Evolutionary conservation across 1,139 yeast genomes (phyloP), one percentile per base, ranked within the genome.

Genomic region (Zygoascus meyerae): DNA sequence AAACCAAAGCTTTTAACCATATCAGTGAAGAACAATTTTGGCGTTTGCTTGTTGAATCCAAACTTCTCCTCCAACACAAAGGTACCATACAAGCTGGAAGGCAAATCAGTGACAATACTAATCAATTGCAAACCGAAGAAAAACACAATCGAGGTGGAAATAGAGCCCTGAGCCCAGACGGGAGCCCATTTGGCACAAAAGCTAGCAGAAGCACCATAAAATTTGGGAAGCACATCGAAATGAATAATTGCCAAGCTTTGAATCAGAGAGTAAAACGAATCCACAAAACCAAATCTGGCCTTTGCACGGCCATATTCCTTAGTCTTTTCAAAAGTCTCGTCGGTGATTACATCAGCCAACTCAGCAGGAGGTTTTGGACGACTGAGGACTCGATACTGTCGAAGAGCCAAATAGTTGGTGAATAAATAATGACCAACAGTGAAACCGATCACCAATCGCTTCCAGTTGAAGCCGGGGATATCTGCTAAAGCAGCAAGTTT

Each of bases 41-140:
- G 53, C 0, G 97, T 92, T 58, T 79, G 74, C 65, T 92, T 92
- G 69, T 92, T 92, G 72, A 92, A 92, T 0, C 98, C 98, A 60
- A 75, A 90, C 65, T 80, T 81, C 64, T 90, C 96, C 68, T 92
- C 98, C 58, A 92, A 73, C 11, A 89, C 92, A 70, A 92, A 92
- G 57, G 84, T 83, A 48, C 77, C 71, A 67, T 89, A 90, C 64
- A 85, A 81, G 10, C 81, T 72, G 34, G 79, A 62, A 2, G 98
- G 98, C 51, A 84, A 64, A 6, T 79, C 72, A 40, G 78, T 51
- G 8, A 85, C 43, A 7, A 80, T 71, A 10, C 81, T 70, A 36
- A 79, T 48, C 29, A 78, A 51, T 40, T 74, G 72, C 55, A 76
- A 64, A 14, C 71, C 71, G 42, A 78, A 70, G 57, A 81, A 68